Base-by-base conservation (phyloP, 768 basidiomycete genomes). In the Lyophyllum atratum region DNA sequence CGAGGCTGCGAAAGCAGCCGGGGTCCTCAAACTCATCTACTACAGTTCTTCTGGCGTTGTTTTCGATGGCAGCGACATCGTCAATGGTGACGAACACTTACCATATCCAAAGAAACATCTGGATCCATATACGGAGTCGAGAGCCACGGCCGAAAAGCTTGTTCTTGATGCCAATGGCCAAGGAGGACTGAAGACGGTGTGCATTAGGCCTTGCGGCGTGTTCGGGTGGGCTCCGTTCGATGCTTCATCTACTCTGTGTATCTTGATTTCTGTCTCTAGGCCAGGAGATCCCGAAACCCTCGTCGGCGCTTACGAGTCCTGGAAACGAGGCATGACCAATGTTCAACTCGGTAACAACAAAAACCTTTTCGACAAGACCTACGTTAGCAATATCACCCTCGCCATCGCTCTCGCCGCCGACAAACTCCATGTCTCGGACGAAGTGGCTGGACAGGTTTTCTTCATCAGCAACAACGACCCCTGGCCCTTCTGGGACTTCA, bases 371-470 rank as follows among this genome's bases (percentile, higher is more conserved):
- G 92, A 93, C 71, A 88, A 85, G 79, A 92, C 91, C 8, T 92
- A 92, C 67, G 89, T 93, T 63, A 87, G 80, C 31, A 93, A 94
- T 70, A 82, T 90, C 58, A 92, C 90, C 0, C 81, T 89, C 62
- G 90, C 90, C 1, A 92, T 93, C 67, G 72, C 93, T 11, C 82
- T 94, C 47, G 92, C 92, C 10, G 84, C 86, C 24, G 90, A 92
- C 76, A 85, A 83, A 64, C 81, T 93, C 26, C 37, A 39, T 39
- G 15, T 31, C 28, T 11, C 29, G 19, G 29, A 29, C 48, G 48
- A n/a, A n/a, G 15, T 33, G 17, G 28, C 48, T 19, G 48, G 48
- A 21, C 48, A 49, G 28, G 48, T 28, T 31, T 48, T 48, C 24
- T 31, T 49, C 34, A 33, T 49, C 21, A 49, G 34, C 12, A 22